Percentiles rank a stretch among this genome's conserved stretches.
Conservation (phyloP, 495 filamentous ascomycete genomes). For the Jackrogersella minutella region DNA sequence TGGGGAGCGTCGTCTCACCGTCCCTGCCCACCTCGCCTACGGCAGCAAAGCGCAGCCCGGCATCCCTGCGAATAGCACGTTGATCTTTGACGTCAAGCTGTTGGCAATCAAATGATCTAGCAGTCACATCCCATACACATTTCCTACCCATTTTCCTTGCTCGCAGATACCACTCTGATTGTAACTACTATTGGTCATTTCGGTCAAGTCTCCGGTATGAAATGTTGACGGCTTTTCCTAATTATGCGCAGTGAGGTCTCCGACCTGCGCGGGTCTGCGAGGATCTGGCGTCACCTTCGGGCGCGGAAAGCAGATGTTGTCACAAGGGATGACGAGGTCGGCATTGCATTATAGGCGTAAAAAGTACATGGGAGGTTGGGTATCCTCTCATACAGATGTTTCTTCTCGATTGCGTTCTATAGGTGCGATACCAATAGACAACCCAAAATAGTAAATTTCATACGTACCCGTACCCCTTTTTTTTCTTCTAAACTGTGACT, state of each 20-base stretch:
- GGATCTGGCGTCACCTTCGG: conserved; percentile 46
- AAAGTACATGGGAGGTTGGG: conserved; percentile 36
- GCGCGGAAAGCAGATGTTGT: conserved; percentile 50
- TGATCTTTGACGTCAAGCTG: conserved; percentile 93
- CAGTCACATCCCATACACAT: conserved; percentile 29
- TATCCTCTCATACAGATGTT: conserved; percentile 26
- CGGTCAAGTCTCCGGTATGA: conserved; percentile 26
- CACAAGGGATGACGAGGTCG: conserved; percentile 57
- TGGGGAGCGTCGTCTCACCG: conserved; percentile 88
- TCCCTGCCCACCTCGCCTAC: conserved; percentile 86
- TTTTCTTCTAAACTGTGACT: too few species aligned
- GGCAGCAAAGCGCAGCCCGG: conserved; percentile 78
- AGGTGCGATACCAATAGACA: conserved; percentile 20
- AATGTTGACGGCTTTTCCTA: conserved; percentile 22
- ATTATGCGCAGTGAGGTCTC: conserved; percentile 40
- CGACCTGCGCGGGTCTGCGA: conserved; percentile 53
- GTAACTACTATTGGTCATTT: conserved; percentile 38
- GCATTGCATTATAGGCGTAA: conserved; percentile 53
- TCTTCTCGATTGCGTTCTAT: conserved; percentile 8
- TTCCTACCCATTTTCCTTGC: conserved; percentile 38
- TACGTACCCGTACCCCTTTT: too few species aligned
- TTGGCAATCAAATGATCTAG: conserved; percentile 68
- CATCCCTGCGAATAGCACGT: conserved; percentile 87
- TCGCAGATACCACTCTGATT: conserved; percentile 43
- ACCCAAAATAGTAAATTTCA: neutral